Conservation (phyloP, 2,329 filamentous ascomycete genomes). For the Epichloe typhina region DNA sequence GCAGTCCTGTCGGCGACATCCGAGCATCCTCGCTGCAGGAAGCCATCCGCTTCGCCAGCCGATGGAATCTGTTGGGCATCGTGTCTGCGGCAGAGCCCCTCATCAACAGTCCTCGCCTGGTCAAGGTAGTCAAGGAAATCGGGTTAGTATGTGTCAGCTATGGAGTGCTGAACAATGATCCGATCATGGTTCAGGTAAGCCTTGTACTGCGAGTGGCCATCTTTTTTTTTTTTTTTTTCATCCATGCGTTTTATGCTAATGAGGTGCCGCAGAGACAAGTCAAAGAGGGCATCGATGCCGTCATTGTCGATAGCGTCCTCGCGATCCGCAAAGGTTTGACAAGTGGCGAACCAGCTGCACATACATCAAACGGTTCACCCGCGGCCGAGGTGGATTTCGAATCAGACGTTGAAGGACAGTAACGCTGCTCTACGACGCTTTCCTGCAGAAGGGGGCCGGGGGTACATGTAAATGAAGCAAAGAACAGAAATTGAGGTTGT, state of each 20-base stretch:
- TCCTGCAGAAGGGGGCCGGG: background rate
- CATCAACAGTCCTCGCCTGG: conserved; percentile 75
- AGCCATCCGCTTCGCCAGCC: conserved; percentile 82
- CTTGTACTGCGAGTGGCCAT: background rate
- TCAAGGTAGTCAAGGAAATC: conserved; percentile 86
- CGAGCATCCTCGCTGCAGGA: conserved; percentile 86
- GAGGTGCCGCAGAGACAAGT: conserved; percentile 58
- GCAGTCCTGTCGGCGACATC: conserved; percentile 71
- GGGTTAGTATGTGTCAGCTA: conserved; percentile 93
- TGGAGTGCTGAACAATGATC: conserved; percentile 80
- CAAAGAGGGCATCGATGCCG: conserved; percentile 89
- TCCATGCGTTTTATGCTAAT: conserved; percentile 3
- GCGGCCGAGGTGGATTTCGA: background rate
- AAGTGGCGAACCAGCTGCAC: conserved; percentile 13
- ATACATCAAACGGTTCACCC: background rate
- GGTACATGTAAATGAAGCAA: background rate
- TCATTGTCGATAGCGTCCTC: conserved; percentile 91
- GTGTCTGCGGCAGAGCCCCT: conserved; percentile 82
- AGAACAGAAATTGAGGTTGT: background rate
- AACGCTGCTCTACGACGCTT: background rate
- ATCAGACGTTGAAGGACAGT: background rate
- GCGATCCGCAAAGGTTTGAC: conserved; percentile 86
- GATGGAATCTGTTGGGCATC: conserved; percentile 90
- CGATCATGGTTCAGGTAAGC: conserved; percentile 65
- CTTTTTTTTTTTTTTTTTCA: too few relatives aligned